Evolutionary conservation across 1,284 basidiomycete species (phyloP).

Genomic region (Somion occarium): DNA sequence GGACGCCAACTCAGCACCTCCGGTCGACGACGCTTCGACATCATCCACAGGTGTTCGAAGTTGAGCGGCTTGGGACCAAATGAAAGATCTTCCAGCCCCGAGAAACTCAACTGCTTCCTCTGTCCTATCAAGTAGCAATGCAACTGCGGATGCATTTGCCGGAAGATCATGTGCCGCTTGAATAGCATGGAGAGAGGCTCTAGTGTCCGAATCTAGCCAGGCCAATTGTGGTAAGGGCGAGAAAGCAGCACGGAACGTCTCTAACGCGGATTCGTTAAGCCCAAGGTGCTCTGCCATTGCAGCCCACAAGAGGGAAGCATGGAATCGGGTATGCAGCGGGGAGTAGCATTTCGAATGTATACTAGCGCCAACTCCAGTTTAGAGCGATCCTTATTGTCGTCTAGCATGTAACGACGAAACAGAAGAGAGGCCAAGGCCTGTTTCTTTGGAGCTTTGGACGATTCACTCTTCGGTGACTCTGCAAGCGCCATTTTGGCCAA

Average conservation of each 20-base stretch:
- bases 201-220: constrained; percentile 7
- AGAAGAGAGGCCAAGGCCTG: neutral
- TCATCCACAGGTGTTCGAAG: constrained; percentile 7
- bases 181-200: constrained; percentile 7
- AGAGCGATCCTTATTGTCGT: neutral
- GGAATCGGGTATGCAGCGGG: constrained; percentile 4
- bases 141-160: constrained; percentile 3
- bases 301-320: constrained; percentile 3
- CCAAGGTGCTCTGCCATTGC: neutral
- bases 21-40: neutral
- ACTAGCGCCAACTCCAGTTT: neutral
- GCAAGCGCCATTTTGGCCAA: neutral
- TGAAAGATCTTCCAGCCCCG: constrained; percentile 1
- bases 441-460: neutral
- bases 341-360: neutral
- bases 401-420: neutral
- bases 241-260: neutral
- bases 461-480: neutral
- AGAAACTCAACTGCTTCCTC: constrained; percentile 7
- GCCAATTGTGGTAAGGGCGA: constrained; percentile 6
- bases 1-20: constrained; percentile 1
- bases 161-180: neutral
- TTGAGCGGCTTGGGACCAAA: constrained; percentile 6
- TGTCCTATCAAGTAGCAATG: neutral
- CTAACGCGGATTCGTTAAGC: neutral